Evolutionary conservation across 768 basidiomycete genomes (phyloP), one percentile per base, ranked within the genome.

Genomic region (Megacollybia marginata): DNA sequence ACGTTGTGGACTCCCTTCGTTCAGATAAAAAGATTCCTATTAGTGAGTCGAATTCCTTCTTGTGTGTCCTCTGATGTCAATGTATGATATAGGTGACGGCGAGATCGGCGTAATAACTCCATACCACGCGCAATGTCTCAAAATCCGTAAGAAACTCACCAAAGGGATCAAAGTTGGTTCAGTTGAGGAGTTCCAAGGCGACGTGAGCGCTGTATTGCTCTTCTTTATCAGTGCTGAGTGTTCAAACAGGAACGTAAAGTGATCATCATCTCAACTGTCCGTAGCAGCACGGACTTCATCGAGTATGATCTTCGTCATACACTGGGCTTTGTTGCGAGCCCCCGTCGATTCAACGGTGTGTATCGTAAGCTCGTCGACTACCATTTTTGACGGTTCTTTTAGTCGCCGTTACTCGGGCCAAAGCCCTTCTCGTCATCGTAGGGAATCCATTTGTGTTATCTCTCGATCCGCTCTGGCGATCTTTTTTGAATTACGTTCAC

Each of bases 41-140:
- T 34, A 48, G 71, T 65, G 49, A 48, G 61, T 49, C 9, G 4
- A 12, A 36, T 19, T 19, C 38, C 9, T 20, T 34, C 42, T 19
- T 15, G 23, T 28, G 23, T 28, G 23, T 2, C 23, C 6, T 15
- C 16, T 42, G 19, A n/a, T 40, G 13, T n/a, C 46, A 36, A n/a
- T 35, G 13, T 31, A 12, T 10, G 4, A 28, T 28, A 28, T 44
- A 79, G 75, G 61, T 13, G 64, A 69, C 11, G 56, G 64, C 9
- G 69, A 85, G 48, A 82, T 85, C 52, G 83, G 82, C n/a, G 62
- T 85, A 15, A 83, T 85, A 18, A 68, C 83, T 0, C 84, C 84
- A 2, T 86, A 86, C 55, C 73, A 79, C 57, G 80, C 80, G 1
- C 84, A 86, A 55, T 63, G 71, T 28, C 67, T 68, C 54, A 82